Conservation (phyloP, 768 basidiomycete species). For the Scleroderma citrinum region DNA sequence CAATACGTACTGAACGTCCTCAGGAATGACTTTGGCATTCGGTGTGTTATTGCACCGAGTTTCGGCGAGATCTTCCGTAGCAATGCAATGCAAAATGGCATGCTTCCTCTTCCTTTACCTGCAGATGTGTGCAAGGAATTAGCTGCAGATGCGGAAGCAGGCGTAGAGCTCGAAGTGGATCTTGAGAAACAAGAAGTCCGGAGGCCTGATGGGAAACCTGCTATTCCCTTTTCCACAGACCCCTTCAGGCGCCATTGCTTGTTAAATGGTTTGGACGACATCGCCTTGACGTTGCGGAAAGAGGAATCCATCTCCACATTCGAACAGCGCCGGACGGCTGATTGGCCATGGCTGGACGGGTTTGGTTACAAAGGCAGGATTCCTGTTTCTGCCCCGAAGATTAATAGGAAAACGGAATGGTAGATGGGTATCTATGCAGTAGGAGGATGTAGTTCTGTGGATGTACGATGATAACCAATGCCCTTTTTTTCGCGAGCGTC, state of each 20-base stretch:
- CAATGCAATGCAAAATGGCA: constrained; percentile 91
- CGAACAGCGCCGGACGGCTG: constrained; percentile 67
- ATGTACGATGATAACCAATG: too few relatives aligned
- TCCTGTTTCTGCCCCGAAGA: constrained; percentile 40
- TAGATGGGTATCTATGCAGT: constrained; percentile 26
- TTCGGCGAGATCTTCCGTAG: constrained; percentile 89
- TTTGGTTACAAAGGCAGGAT: constrained; percentile 83
- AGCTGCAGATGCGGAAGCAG: constrained; percentile 70
- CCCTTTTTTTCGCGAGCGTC: too few relatives aligned
- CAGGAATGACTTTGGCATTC: constrained; percentile 87
- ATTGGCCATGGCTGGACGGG: constrained; percentile 97
- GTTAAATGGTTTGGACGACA: constrained; percentile 94
- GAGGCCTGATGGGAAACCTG: constrained; percentile 63
- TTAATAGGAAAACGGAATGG: constrained; percentile 64
- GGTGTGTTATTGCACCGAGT: constrained; percentile 80
- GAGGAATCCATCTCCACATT: constrained; percentile 67
- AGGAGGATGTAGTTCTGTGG: background rate
- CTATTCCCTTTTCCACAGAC: constrained; percentile 78
- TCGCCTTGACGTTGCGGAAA: constrained; percentile 88
- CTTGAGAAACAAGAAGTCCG: constrained; percentile 77
- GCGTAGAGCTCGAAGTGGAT: constrained; percentile 76
- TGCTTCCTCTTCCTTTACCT: constrained; percentile 75
- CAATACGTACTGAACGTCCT: constrained; percentile 2
- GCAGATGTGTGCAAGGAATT: constrained; percentile 65
- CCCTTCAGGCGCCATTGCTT: constrained; percentile 90